Evolutionary conservation across 2,329 filamentous ascomycete genomes (phyloP).

Genomic region (Aspergillus puulaauensis): DNA sequence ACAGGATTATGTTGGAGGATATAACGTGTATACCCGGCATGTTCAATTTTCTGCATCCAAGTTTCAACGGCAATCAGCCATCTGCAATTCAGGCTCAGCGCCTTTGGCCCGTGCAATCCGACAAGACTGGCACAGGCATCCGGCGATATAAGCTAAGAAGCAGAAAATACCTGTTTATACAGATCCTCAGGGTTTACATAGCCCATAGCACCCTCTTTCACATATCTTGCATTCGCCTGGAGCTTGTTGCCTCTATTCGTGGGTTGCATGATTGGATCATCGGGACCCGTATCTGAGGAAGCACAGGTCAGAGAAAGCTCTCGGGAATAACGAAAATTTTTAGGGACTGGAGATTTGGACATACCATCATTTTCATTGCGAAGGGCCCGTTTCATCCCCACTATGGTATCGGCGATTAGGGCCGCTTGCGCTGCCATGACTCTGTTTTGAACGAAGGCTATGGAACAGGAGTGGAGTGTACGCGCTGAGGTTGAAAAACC

Average conservation of each 20-base stretch:
- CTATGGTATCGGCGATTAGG: constrained; percentile 54
- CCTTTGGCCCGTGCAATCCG: background rate
- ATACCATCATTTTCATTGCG: constrained; percentile 48
- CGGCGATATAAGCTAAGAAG: background rate
- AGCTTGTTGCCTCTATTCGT: constrained; percentile 64
- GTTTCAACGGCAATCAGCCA: background rate
- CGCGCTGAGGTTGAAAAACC: background rate
- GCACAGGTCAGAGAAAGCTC: constrained; percentile 11
- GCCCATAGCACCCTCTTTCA: constrained; percentile 56
- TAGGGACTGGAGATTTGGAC: constrained; percentile 7
- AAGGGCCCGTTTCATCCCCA: constrained; percentile 54
- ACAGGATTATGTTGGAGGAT: constrained; percentile 60
- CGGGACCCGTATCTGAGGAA: constrained; percentile 41
- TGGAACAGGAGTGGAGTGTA: constrained; percentile 7
- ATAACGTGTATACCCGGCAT: constrained; percentile 61
- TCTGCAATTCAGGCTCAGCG: background rate
- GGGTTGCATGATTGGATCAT: constrained; percentile 54
- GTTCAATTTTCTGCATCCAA: constrained; percentile 54
- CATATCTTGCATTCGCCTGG: constrained; percentile 56
- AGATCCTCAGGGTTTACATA: constrained; percentile 50
- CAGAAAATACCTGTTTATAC: constrained; percentile 54
- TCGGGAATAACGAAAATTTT: background rate
- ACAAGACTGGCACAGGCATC: background rate
- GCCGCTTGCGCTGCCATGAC: constrained; percentile 46
- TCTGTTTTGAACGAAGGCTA: constrained; percentile 12